Base-by-base conservation (phyloP, 129 eudicot species). In the Mikania micrantha region DNA sequence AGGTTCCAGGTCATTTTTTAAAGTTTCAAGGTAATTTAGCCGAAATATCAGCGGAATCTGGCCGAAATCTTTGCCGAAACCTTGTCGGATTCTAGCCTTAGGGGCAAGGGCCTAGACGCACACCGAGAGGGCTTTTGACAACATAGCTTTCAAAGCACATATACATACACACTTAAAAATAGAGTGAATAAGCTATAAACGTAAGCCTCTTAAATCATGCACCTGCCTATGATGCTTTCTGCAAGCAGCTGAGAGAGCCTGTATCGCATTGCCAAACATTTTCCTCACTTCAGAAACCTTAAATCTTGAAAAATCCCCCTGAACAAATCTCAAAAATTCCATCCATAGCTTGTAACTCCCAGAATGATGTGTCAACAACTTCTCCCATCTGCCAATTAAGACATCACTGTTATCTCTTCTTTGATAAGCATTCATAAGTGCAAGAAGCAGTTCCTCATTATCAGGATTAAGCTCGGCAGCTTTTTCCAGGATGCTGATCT, bases 191-290 rank as follows among this genome's bases (percentile, higher is more conserved):
- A 45, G 16, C 16, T 35, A 49, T 27, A 45, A 61, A 53, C 65
- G 76, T 58, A 74, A 61, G 65, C 17, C 67, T 72, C 12, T 49
- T 66, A 64, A 76, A 73, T 60, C 73, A 77, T 88, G 88, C 81
- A 89, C 96, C 97, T 94, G 99, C 96, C 96, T 86, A 81, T 79
- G 80, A 86, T 79, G 91, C 95, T 79, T 87, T 81, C 82, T 83
- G 76, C 87, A 82, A 50, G 95, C 84, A 77, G 88, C 86, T 66
- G 85, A 80, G 65, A 94, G 79, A 74, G 99, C 95, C 77, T 80
- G 91, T 44, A 89, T 84, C 47, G 93, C 97, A 76, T 78, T 87
- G 31, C 75, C 97, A 83, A 84, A 94, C 80, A 94, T 74, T 69
- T 83, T 94, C 75, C 97, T 74, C 70, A 89, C 71, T 69, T 94